Base-by-base conservation (phyloP, 805 yeast species). In the Yarrowia hollandica region DNA sequence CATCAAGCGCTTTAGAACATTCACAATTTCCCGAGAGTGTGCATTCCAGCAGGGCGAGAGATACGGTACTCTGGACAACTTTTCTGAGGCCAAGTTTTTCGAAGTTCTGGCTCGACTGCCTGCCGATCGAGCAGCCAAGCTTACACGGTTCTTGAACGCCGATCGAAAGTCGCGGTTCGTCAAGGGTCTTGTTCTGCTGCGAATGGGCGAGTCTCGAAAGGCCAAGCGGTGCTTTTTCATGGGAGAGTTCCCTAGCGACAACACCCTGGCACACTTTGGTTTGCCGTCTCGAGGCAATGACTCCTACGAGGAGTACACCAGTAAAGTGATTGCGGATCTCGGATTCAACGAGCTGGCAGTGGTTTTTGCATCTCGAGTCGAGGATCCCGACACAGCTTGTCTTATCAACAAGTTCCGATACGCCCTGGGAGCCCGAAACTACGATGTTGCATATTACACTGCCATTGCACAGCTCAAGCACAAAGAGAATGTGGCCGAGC, bases 21-120 rank as follows among this genome's bases (percentile, higher is more conserved):
- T 25, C 44, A 35, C 58, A 11, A 37, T 52, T 26, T 34, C 44
- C 14, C 58, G 58, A 16, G 58, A 52, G 44, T 52, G 44, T 12
- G 58, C 58, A 9, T 37, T 52, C 35, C 58, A 52, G 18, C 34
- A 25, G 25, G 58, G 58, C n/a, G 58, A 52, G 25, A 18, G 42
- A 10, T 35, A 52, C 26, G 58, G 44, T 14, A 31, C 58, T n/a
- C 19, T 52, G 33, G 58, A 25, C 21, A 12, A 30, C 25, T 39
- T 28, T 15, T 35, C 42, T 14, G 44, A 52, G 35, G 19, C 39
- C 26, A 18, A 11, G 16, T 52, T 52, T 16, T 52, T 35, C 7
- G 34, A 35, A 15, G 5, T 25, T 2, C 44, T 52, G 11, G 28
- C 44, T 4, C 33, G 18, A 8, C 44, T 52, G 12, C 44, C 42